These are phyloP conservation scores for Tetrastigma voinierianum DNA, from an alignment of 164 flowering plant genomes.

Conservation along the genomic window DNA sequence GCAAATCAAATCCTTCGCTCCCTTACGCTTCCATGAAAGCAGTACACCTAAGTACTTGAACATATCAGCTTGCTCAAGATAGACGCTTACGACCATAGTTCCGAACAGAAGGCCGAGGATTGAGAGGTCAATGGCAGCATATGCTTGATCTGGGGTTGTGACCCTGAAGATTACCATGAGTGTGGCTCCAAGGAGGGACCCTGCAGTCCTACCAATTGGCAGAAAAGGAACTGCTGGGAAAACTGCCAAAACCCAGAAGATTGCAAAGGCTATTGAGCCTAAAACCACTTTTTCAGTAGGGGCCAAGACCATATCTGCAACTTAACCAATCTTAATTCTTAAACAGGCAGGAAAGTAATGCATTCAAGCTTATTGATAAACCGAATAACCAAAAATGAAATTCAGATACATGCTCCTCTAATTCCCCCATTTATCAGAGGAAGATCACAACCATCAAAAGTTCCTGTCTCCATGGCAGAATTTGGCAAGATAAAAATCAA, in stretches of 20 bases:
- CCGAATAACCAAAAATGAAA: too few relatives aligned
- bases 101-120: slow-evolving; percentile 92
- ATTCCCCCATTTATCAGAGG: too few relatives aligned
- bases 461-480: too few relatives aligned
- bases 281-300: slow-evolving; percentile 51
- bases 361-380: too few relatives aligned
- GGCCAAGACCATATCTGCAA: slow-evolving; percentile 55
- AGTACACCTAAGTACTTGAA: slow-evolving; percentile 73
- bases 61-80: slow-evolving; percentile 86
- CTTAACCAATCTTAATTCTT: background rate
- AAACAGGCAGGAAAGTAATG: too few relatives aligned
- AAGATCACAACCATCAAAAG: too few relatives aligned
- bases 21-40: slow-evolving; percentile 74
- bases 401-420: too few relatives aligned
- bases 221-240: slow-evolving; percentile 84
- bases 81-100: slow-evolving; percentile 83
- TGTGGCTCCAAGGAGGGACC: slow-evolving; percentile 80
- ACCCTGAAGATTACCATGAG: slow-evolving; percentile 84
- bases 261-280: slow-evolving; percentile 71
- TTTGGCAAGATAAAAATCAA: too few relatives aligned
- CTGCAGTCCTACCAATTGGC: slow-evolving; percentile 92
- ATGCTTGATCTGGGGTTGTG: slow-evolving; percentile 78
- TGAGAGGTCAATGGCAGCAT: slow-evolving; percentile 78
- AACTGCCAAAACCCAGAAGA: slow-evolving; percentile 88
- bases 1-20: slow-evolving; percentile 74